A percentile compares a stretch with the other conserved stretches of the same genome.
These are phyloP conservation scores for Monilinia laxa DNA, from an alignment of 2,329 filamentous ascomycete genomes.

Conservation along the genomic window DNA sequence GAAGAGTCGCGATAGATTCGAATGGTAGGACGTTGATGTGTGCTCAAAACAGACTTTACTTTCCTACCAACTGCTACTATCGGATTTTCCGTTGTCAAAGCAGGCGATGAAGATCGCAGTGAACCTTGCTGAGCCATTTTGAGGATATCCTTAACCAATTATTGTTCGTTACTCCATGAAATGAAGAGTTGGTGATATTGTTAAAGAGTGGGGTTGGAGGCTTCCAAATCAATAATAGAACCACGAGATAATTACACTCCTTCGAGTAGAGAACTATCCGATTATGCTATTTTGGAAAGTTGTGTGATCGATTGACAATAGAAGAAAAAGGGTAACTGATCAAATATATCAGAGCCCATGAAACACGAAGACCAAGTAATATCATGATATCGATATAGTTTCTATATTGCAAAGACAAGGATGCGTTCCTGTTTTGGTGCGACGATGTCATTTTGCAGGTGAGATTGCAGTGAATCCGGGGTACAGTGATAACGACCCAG, in stretches of 20 bases:
- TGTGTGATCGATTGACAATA: too few species aligned
- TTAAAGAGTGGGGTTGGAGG: neutral
- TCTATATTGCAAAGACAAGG: constrained; percentile 14
- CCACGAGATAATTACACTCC: too few species aligned
- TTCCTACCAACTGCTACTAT: constrained; percentile 33
- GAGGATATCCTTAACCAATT: neutral
- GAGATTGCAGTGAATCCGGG: constrained; percentile 1
- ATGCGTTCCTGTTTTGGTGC: constrained; percentile 20
- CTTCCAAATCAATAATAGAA: neutral
- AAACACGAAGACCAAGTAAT: neutral
- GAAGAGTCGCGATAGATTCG: constrained; percentile 31
- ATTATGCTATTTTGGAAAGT: neutral
- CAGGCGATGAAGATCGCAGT: constrained; percentile 23
- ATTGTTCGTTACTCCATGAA: neutral
- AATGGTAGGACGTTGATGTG: constrained; percentile 33
- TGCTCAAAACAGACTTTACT: constrained; percentile 31
- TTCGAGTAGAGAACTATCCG: neutral
- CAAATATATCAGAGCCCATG: neutral
- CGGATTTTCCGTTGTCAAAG: constrained; percentile 31
- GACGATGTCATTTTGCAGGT: constrained; percentile 29
- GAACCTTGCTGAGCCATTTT: constrained; percentile 25
- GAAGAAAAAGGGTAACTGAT: neutral
- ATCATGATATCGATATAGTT: neutral
- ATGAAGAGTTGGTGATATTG: neutral
- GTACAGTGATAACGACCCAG: neutral